Conservation (phyloP, 805 yeast species). For the Maudiozyma saulgeensis region DNA sequence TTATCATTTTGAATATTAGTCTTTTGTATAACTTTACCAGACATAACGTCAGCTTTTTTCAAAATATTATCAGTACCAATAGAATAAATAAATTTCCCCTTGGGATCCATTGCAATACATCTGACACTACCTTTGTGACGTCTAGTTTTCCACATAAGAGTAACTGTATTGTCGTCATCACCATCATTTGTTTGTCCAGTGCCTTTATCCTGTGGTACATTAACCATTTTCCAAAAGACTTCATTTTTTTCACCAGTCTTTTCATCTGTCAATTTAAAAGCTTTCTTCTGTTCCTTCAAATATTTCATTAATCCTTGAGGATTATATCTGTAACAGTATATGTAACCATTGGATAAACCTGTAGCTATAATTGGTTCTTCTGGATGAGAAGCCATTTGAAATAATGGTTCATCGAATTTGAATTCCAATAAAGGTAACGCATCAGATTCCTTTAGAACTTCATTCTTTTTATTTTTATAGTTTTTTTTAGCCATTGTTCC, state of each 20-base stretch:
- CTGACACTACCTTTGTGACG: constrained; percentile 88
- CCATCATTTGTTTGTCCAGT: constrained; percentile 5
- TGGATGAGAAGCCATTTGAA: constrained; percentile 74
- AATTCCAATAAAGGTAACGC: constrained; percentile 30
- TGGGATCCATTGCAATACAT: constrained; percentile 49
- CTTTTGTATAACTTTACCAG: constrained; percentile 70
- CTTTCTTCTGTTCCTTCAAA: constrained; percentile 11
- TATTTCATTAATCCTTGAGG: constrained; percentile 33
- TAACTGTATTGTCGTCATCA: constrained; percentile 28
- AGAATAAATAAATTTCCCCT: constrained; percentile 46
- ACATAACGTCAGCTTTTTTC: constrained; percentile 59
- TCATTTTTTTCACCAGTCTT: constrained; percentile 6
- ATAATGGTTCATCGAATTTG: constrained; percentile 51
- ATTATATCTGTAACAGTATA: constrained; percentile 52
- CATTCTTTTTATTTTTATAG: constrained; percentile 14
- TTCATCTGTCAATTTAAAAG: constrained; percentile 16
- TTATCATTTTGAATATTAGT: constrained; percentile 4
- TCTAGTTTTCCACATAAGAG: constrained; percentile 67
- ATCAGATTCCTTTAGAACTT: constrained; percentile 6
- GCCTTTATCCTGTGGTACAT: constrained; percentile 5
- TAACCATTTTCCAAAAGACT: constrained; percentile 35
- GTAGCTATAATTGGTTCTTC: constrained; percentile 48
- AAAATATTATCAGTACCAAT: constrained; percentile 74
- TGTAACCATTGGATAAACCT: constrained; percentile 79
- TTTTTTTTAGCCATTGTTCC: constrained; percentile 7